Evolutionary conservation across 2,329 filamentous ascomycete genomes (phyloP).

Genomic region (Aspergillus carbonarius): DNA sequence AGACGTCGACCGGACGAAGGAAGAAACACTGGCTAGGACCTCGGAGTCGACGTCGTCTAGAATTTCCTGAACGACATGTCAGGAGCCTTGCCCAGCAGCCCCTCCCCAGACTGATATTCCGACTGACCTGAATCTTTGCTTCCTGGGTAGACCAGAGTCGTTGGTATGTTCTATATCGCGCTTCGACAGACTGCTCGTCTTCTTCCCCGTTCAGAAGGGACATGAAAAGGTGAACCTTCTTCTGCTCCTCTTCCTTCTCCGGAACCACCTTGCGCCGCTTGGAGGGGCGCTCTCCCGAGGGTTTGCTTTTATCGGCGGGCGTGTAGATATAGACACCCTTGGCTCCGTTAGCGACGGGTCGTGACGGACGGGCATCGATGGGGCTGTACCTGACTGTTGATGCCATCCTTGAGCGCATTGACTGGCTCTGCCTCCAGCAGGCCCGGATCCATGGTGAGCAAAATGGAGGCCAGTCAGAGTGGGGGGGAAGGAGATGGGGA

Average conservation of each 20-base stretch:
- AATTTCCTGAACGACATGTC: constrained; percentile 27
- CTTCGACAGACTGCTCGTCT: constrained; percentile 27
- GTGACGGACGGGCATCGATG: neutral
- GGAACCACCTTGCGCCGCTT: constrained; percentile 60
- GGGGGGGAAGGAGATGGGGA: neutral
- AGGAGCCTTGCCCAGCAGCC: constrained; percentile 1
- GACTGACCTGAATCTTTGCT: constrained; percentile 38
- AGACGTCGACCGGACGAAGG: constrained; percentile 38
- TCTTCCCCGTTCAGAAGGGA: constrained; percentile 43
- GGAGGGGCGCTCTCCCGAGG: constrained; percentile 45
- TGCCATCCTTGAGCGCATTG: constrained; percentile 27
- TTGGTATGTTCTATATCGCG: constrained; percentile 40
- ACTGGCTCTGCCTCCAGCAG: constrained; percentile 21
- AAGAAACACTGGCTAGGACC: constrained; percentile 38
- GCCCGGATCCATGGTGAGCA: constrained; percentile 20
- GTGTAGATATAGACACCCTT: constrained; percentile 65
- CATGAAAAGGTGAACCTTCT: constrained; percentile 32
- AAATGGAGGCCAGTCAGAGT: neutral
- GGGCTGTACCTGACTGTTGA: constrained; percentile 30
- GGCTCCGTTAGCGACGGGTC: constrained; percentile 19
- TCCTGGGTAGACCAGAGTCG: constrained; percentile 42
- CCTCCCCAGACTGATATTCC: neutral
- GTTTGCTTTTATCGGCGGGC: constrained; percentile 46
- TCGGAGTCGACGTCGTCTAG: constrained; percentile 41
- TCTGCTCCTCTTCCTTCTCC: constrained; percentile 17